Evolutionary conservation across 176 grass and related monocot genomes (phyloP), one percentile per base, ranked within the genome.

Genomic region (Phoenix dactylifera): DNA sequence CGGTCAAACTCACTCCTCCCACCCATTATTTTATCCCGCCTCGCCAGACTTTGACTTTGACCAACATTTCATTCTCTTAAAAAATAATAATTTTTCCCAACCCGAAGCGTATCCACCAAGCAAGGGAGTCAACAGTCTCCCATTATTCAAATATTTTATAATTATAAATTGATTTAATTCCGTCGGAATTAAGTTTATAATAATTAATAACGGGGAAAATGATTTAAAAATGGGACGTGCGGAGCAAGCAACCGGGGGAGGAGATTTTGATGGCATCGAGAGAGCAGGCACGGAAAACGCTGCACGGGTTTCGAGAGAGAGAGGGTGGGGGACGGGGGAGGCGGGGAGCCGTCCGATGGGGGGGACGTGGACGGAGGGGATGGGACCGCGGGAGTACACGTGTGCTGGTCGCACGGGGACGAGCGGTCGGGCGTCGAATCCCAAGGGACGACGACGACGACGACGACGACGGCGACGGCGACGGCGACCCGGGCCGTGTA

Each of bases 401-500:
- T 58, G 57, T 58, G 57, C 10, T 15, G 24, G 15, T 26, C 1
- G 57, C 57, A 12, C 9, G 18, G 35, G 30, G 32, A 15, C 60
- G 59, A 61, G 9, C 28, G 25, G 28, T 61, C 17, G 28, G 16
- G 25, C 28, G 58, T 35, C 16, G 28, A 19, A 61, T 32, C 26
- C 2, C 16, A 16, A 3, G 30, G 20, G 60, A 6, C 16, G 60
- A 16, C 35, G 18, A 6, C 16, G 60, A 49, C 60, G 32, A 35
- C 35, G 60, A 63, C 60, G n/a, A n/a, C n/a, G n/a, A n/a, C n/a
- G n/a, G n/a, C n/a, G n/a, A 16, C 35, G 18, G 6, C 16, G 60
- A 49, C 60, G 32, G 60, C 35, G 60, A 63, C 60, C 60, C 60
- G 35, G 32, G 1, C 35, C 60, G 60, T 15, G 60, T 23, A 49